Base-by-base conservation (phyloP, 2,329 filamentous ascomycete genomes). In the Thelonectria olida region DNA sequence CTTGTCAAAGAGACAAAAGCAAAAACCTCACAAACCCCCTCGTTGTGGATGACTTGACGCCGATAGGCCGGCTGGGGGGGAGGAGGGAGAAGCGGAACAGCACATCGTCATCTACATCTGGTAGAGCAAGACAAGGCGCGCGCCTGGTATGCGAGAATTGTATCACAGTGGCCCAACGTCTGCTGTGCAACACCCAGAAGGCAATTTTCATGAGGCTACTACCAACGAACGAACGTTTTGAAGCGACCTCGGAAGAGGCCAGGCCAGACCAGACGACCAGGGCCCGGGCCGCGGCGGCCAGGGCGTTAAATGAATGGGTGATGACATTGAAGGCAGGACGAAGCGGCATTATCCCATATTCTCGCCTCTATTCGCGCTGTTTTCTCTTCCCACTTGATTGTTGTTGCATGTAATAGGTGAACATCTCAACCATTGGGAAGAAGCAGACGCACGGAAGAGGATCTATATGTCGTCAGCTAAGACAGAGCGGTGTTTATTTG, bases 401-500 rank as follows among this genome's bases (percentile, higher is more conserved):
- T 38, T 9, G n/a, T 10, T 9, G 8, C 8, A 38, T 38, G 5
- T 38, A 7, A 31, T 31, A 31, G 7, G 7, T 31, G 12, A 7
- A 31, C 28, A 51, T 52, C n/a, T n/a, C n/a, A n/a, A n/a, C 23
- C 22, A 34, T 27, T 39, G 31, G 23, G 36, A 36, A n/a, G 15
- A 20, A 15, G 36, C 36, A 22, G 13, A 20, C 20, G 41, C 38
- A 42, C 31, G 45, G 38, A 34, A 41, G 28, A 39, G n/a, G 42
- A 7, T 20, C 50, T 49, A 59, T 59, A 59, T 44, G 56, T 49
- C 17, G 28, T 34, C 56, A 28, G 12, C 39, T 59, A 59, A 59
- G n/a, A n/a, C n/a, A n/a, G n/a, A n/a, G n/a, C n/a, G n/a, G n/a
- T n/a, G n/a, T n/a, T n/a, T n/a, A n/a, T n/a, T n/a, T n/a, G n/a